Percentiles rank a stretch among this genome's conserved stretches.
phyloP scores from a whole-genome alignment of 768 basidiomycete species.

The Paxillus involutus region DNA sequence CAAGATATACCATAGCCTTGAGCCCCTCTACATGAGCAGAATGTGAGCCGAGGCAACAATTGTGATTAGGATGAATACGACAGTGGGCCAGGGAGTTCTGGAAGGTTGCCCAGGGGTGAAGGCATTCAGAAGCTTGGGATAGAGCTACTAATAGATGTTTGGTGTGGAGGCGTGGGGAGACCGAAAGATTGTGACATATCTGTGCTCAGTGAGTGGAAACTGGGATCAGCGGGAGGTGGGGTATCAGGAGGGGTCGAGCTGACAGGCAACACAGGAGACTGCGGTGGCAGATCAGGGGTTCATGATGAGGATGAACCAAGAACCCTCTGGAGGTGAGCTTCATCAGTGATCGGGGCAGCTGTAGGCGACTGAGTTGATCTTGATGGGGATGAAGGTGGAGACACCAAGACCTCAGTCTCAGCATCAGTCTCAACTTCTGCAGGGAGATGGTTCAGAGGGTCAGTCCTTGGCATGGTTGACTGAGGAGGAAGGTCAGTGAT shows the following conservation, averaged over 20 bases:
- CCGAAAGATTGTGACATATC: conserved; percentile 17
- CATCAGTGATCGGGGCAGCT: conserved; percentile 5
- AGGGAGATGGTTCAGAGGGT: conserved; percentile 10
- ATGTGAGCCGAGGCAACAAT: too few species aligned
- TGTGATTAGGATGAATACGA: conserved; percentile 25
- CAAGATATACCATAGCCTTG: too few species aligned
- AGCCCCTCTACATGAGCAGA: too few species aligned
- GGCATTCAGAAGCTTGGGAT: conserved; percentile 58
- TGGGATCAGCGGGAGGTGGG: conserved; percentile 14
- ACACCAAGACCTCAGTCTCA: conserved; percentile 29
- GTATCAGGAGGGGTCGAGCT: conserved; percentile 27
- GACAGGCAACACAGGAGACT: conserved; percentile 3
- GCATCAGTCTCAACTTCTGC: conserved; percentile 21
- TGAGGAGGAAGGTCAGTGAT: too few species aligned
- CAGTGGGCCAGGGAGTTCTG: conserved; percentile 67
- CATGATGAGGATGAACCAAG: conserved; percentile 22
- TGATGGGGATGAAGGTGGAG: conserved; percentile 16
- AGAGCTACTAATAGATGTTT: conserved; percentile 38
- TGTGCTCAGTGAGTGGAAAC: not conserved
- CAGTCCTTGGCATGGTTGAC: conserved; percentile 21
- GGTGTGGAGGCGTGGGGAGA: conserved; percentile 50
- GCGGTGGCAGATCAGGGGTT: conserved; percentile 1
- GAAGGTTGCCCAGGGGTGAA: conserved; percentile 59
- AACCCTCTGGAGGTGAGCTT: conserved; percentile 14
- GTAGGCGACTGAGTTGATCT: conserved; percentile 8